Base-by-base conservation (phyloP, 192 early-diverging fungal genomes). In the Backusella mclennaniae region DNA sequence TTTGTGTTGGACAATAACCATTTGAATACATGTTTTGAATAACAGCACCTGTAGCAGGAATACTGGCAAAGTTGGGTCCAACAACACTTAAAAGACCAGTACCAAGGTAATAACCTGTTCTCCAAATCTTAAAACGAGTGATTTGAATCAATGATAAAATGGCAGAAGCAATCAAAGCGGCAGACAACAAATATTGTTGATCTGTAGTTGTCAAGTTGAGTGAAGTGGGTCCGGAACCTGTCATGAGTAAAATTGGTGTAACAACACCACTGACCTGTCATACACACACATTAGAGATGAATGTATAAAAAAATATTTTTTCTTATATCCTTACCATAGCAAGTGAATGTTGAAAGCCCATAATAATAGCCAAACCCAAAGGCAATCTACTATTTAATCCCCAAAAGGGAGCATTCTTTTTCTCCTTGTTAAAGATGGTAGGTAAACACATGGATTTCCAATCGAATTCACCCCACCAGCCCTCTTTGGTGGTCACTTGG, bases 81-180 rank as follows among this genome's bases (percentile, higher is more conserved):
- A 86, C 80, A 4, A 88, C 84, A 33, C 79, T 81, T 21, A 88
- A 69, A 6, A 88, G 76, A n/a, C 87, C 87, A 23, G 87, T 83
- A 6, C 87, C 87, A 31, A 87, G 29, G 42, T 85, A 86, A 59
- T 82, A 85, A 31, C 78, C 69, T 21, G 69, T 84, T 59, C 77
- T 77, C 35, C 72, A 81, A 2, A 76, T 31, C 53, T 80, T 80
- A 68, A 90, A 88, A 21, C 86, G 84, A 46, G 88, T 87, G 35
- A 90, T 90, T 67, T 87, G 87, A 26, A 90, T 73, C 9, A 86
- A 63, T 2, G 88, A 88, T 36, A 87, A 69, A 1, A 90, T 39
- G 12, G 85, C 89, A 6, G 85, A 87, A 35, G 80, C 77, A 69
- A 90, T 90, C 14, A 90, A 76, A 35, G 89, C 83, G 1, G 89